Base-by-base conservation (phyloP, 2,329 filamentous ascomycete species). In the Diaporthe helianthi region DNA sequence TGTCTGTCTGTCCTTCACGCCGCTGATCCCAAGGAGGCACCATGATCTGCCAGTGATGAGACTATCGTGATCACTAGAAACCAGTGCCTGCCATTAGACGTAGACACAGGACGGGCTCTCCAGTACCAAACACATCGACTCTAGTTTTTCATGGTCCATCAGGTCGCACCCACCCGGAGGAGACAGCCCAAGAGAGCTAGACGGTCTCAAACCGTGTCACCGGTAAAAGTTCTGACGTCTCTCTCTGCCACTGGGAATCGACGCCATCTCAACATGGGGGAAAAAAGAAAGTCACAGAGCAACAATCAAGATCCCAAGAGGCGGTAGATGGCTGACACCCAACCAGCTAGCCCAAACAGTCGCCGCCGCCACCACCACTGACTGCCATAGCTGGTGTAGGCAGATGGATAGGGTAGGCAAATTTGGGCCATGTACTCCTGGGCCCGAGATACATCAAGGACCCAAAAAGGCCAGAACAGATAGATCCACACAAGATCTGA, bases 131-230 rank as follows among this genome's bases (percentile, higher is more conserved):
- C n/a, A 29, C 24, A 8, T 15, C 24, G 24, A 9, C 38, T n/a
- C 24, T 22, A 61, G 24, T n/a, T 47, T 19, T 26, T 26, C 54
- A 19, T n/a, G 24, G 53, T 36, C 53, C 26, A 19, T 12, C 53
- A 58, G 54, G 54, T 44, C 36, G 26, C 54, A 44, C 36, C 13
- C 22, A 26, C 15, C 47, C 44, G 29, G 44, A 31, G 41, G 8
- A 15, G 13, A 63, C 44, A 19, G 58, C 58, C 58, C 41, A 63
- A 49, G 58, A 15, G n/a, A 36, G 58, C 58, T 63, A 63, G 58
- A 49, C n/a, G 29, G 58, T 63, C 58, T 63, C 44, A 49, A 9
- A 49, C 29, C 3, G 58, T 49, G 29, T 36, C 44, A 63, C 58
- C 41, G 19, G 24, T 36, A 22, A 13, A 22, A n/a, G 26, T 31